These are phyloP conservation scores for Santalum album DNA, from an alignment of 164 flowering plant genomes.

Conservation along the genomic window DNA sequence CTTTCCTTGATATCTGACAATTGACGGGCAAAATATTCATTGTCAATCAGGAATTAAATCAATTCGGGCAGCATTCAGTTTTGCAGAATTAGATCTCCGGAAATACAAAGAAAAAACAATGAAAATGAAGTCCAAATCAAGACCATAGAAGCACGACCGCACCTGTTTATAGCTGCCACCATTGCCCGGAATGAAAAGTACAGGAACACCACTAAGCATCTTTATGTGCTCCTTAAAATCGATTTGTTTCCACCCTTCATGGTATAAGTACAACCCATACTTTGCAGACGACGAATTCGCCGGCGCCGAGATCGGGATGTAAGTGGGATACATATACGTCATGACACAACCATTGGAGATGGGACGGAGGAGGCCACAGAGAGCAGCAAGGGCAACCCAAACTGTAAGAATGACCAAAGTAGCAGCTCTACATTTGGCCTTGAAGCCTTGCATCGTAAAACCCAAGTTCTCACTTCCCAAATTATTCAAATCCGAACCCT, in stretches of 20 bases:
- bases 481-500: too few relatives aligned
- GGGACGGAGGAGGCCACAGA: conserved; percentile 59
- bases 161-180: conserved; percentile 99
- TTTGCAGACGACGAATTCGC: conserved; percentile 37
- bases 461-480: too few relatives aligned
- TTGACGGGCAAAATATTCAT: too few relatives aligned
- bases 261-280: conserved; percentile 81
- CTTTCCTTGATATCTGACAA: too few relatives aligned
- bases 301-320: conserved; percentile 60
- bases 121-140: background rate
- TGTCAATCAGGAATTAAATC: too few relatives aligned
- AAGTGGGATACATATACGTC: conserved; percentile 98
- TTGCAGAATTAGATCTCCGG: background rate
- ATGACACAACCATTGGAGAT: conserved; percentile 72
- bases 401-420: conserved; percentile 26
- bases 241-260: conserved; percentile 96
- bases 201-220: conserved; percentile 79
- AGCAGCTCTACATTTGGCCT: conserved; percentile 39
- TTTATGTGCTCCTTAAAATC: conserved; percentile 73
- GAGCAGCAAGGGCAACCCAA: conserved; percentile 42
- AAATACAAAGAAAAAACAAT: background rate
- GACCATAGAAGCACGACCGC: conserved; percentile 10
- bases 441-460: conserved; percentile 49
- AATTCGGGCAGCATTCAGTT: too few relatives aligned
- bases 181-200: conserved; percentile 94